Evolutionary conservation across 805 yeast genomes (phyloP), one percentile per base, ranked within the genome.

Genomic region (Wickerhamiella brachini): DNA sequence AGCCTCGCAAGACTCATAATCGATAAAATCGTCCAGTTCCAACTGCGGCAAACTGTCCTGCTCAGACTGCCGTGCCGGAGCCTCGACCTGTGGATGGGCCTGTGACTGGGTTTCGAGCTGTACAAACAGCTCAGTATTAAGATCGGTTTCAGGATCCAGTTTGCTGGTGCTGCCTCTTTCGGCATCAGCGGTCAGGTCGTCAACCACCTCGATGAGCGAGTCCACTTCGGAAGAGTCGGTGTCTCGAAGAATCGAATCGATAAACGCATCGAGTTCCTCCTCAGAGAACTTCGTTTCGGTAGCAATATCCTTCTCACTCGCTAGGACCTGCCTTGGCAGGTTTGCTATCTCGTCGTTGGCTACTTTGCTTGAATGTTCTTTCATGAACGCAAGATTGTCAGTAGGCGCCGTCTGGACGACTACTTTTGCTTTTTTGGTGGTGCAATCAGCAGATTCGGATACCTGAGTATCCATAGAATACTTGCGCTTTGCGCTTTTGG

Each of bases 1-100:
- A 4, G 41, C 41, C 20, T 37, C 41, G 20, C 55, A 45, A 22
- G 56, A 54, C 20, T 56, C 58, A 53, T 62, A 57, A 57, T 62
- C 57, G 43, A 60, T 47, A 49, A 53, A 57, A 48, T 59, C 61
- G 24, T 58, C 41, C 2, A 37, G 18, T 37, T 37, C 41, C 18
- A 37, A 20, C 8, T 7, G 20, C 7, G 41, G 41, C 7, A 37
- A 6, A n/a, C 12, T 15, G 34, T 7, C 34, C 34, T 9, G 34
- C 34, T 29, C 12, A 12, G 34, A 29, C 34, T 7, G 31, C 31
- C 6, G 9, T 26, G 31, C n/a, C n/a, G n/a, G n/a, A n/a, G n/a
- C n/a, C n/a, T n/a, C n/a, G n/a, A n/a, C n/a, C n/a, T n/a, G n/a
- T n/a, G n/a, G n/a, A n/a, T n/a, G n/a, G n/a, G n/a, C n/a, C n/a